phyloP scores from a whole-genome alignment of 2,329 filamentous ascomycete species.

The Penicillium sp. region DNA sequence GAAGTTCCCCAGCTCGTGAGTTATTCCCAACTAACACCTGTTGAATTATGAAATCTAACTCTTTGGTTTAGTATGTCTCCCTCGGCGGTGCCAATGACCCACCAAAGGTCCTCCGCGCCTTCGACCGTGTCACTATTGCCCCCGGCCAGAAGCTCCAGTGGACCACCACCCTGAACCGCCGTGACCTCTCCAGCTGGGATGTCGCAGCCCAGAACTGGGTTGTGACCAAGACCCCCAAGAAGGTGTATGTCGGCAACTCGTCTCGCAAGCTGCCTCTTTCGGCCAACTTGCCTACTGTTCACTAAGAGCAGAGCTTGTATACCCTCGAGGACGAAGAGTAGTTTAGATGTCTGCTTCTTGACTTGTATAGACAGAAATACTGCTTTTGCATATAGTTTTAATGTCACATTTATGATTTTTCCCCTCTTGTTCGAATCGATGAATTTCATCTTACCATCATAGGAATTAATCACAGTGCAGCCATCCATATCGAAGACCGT shows the following conservation, averaged over 20 bases:
- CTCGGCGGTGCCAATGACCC: constrained; percentile 77
- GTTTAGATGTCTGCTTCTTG: not conserved
- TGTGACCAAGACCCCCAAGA: constrained; percentile 57
- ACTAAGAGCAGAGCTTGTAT: constrained; percentile 13
- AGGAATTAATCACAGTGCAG: too few species aligned
- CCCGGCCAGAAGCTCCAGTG: constrained; percentile 70
- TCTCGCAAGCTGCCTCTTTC: constrained; percentile 57
- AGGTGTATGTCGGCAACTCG: constrained; percentile 59
- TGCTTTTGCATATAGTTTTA: constrained; percentile 6
- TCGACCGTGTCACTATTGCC: constrained; percentile 72
- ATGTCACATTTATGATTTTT: not conserved
- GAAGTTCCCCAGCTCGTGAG: constrained; percentile 55
- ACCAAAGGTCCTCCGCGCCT: constrained; percentile 68
- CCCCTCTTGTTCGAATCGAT: not conserved
- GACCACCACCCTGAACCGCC: constrained; percentile 67
- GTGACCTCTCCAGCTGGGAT: constrained; percentile 90
- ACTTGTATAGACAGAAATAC: constrained; percentile 1
- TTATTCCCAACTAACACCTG: not conserved
- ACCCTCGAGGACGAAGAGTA: not conserved
- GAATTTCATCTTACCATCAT: too few species aligned
- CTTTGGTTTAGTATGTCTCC: constrained; percentile 60
- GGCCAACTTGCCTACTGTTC: constrained; percentile 33
- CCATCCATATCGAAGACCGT: too few species aligned
- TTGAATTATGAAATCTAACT: not conserved
- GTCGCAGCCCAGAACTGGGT: constrained; percentile 79